A percentile compares a stretch with the other conserved stretches of the same genome.
Conservation (phyloP, 192 early-diverging fungal species). For the Coemansia sp. region DNA sequence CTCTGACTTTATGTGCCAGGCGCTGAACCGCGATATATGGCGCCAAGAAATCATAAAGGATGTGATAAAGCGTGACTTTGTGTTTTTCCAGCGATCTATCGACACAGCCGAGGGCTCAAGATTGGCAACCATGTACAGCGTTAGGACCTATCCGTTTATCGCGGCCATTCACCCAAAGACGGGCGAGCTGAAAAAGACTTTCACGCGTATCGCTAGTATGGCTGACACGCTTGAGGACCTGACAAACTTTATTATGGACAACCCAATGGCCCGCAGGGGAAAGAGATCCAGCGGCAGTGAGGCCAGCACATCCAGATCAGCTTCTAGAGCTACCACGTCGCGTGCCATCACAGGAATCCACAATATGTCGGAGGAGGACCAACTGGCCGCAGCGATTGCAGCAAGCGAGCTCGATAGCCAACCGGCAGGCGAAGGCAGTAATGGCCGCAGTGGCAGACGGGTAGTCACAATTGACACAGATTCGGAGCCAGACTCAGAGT, state of each 20-base stretch:
- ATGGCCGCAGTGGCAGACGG: background rate
- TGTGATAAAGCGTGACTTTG: constrained; percentile 73
- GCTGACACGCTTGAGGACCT: constrained; percentile 75
- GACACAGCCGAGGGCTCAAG: constrained; percentile 69
- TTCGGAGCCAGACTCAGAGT: constrained; percentile 23
- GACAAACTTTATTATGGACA: constrained; percentile 54
- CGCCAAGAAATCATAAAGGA: constrained; percentile 75
- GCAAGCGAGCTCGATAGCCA: constrained; percentile 61
- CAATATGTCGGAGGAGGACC: constrained; percentile 88
- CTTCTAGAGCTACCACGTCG: constrained; percentile 6
- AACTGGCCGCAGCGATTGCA: constrained; percentile 77
- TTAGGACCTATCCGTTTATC: constrained; percentile 75
- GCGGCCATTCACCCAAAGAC: constrained; percentile 89
- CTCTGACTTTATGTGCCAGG: constrained; percentile 82
- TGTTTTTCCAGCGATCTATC: constrained; percentile 77
- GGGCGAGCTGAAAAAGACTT: constrained; percentile 78
- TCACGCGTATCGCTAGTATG: constrained; percentile 58
- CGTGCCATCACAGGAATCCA: constrained; percentile 48
- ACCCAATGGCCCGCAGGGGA: constrained; percentile 13
- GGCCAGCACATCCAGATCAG: constrained; percentile 10
- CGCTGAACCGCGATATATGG: constrained; percentile 94
- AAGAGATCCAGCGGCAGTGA: constrained; percentile 15
- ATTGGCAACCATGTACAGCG: constrained; percentile 73
- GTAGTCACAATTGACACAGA: constrained; percentile 17
- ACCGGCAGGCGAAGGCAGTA: background rate